Evolutionary conservation across 176 grass and related monocot genomes (phyloP).

Genomic region (Phyllostachys edulis): DNA sequence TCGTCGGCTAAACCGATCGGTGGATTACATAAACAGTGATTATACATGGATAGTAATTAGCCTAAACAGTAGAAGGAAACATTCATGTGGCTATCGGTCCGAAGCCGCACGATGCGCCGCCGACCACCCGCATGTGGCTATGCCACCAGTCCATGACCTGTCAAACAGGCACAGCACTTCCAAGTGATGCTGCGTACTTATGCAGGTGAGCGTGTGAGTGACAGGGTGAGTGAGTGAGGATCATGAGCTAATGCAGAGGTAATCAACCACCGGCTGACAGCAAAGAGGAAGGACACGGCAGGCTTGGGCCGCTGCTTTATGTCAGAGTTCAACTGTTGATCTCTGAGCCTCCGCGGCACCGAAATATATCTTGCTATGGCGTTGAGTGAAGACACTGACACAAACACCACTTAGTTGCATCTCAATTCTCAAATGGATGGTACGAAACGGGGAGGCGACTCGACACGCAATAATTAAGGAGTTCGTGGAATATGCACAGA

Average conservation of each 20-base stretch:
- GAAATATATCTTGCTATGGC: not conserved
- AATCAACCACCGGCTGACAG: not conserved
- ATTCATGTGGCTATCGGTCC: too few relatives aligned
- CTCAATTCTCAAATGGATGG: too few relatives aligned
- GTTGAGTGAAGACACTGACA: not conserved
- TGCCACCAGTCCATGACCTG: not conserved
- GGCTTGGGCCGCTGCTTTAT: not conserved
- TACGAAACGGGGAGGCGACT: too few relatives aligned
- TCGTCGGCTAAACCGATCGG: too few relatives aligned
- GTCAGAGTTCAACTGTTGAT: not conserved
- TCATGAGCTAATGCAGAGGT: not conserved
- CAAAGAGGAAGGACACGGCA: not conserved
- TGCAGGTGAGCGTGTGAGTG: not conserved
- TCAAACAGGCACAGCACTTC: slow-evolving; percentile 9
- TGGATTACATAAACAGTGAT: too few relatives aligned
- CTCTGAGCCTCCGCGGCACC: not conserved
- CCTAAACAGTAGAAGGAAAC: too few relatives aligned
- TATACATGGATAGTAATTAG: too few relatives aligned
- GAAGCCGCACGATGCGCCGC: too few relatives aligned
- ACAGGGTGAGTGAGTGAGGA: not conserved
- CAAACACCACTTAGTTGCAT: not conserved
- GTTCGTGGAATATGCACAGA: not conserved
- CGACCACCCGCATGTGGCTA: too few relatives aligned
- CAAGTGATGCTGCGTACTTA: not conserved
- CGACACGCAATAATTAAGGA: not conserved